A percentile compares a stretch with the other conserved stretches of the same genome.
Conservation (phyloP, 768 basidiomycete species). For the Lactarius quietus region DNA sequence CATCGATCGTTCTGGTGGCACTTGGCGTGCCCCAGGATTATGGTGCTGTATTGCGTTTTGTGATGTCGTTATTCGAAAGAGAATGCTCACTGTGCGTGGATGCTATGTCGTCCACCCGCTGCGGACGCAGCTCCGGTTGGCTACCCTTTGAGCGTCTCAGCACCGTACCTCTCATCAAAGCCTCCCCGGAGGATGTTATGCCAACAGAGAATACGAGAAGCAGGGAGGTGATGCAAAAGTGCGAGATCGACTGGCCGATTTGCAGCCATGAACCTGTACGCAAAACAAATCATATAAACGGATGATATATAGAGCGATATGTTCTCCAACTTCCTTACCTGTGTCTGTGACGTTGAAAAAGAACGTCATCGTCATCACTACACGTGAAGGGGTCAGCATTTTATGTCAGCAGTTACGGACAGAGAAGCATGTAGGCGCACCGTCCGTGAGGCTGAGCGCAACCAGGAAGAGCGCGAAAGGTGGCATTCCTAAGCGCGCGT, state of each 20-base stretch:
- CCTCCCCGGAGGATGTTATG: conserved; percentile 69
- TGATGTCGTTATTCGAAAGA: not conserved
- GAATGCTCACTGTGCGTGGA: not conserved
- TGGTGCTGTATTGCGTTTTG: not conserved
- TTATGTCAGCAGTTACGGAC: not conserved
- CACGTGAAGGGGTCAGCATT: not conserved
- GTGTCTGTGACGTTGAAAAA: conserved; percentile 83
- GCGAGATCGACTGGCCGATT: conserved; percentile 84
- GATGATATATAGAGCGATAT: not conserved
- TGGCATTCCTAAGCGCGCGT: conserved; percentile 61
- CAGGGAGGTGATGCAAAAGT: conserved; percentile 81
- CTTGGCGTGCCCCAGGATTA: too few relatives aligned
- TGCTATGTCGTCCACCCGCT: not conserved
- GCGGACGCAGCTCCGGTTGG: not conserved
- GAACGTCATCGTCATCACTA: conserved; percentile 80
- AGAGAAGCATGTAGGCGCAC: conserved; percentile 34
- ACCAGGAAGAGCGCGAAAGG: conserved; percentile 80
- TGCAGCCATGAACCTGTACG: conserved; percentile 77
- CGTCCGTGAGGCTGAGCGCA: conserved; percentile 69
- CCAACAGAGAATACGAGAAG: conserved; percentile 77
- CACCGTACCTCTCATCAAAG: conserved; percentile 48
- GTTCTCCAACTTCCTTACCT: conserved; percentile 38
- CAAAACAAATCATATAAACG: not conserved
- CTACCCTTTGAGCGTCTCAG: not conserved
- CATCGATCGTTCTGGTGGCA: not conserved